Percentiles rank a stretch among this genome's conserved stretches.
These are phyloP conservation scores for Byssothecium circinans DNA, from an alignment of 2,329 filamentous ascomycete genomes.

Conservation along the genomic window DNA sequence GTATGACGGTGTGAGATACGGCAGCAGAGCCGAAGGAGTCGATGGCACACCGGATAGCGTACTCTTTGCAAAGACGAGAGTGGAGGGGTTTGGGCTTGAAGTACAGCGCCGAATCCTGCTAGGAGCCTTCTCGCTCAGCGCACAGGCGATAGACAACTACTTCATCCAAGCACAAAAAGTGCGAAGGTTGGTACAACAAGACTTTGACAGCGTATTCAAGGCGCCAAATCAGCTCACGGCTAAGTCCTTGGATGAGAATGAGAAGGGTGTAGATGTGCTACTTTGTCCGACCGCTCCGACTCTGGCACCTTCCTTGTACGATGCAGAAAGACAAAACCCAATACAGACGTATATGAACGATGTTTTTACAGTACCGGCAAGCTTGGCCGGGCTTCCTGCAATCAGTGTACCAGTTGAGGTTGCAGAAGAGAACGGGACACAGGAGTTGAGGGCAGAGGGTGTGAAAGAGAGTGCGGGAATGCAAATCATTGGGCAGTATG, in stretches of 20 bases:
- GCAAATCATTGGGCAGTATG: conserved; percentile 80
- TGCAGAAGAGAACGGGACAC: conserved; percentile 27
- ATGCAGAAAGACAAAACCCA: conserved; percentile 56
- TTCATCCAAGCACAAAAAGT: conserved; percentile 92
- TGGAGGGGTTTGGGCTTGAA: conserved; percentile 76
- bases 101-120: conserved; percentile 85
- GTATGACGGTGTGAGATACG: conserved; percentile 96
- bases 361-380: conserved; percentile 93
- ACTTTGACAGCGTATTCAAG: conserved; percentile 81
- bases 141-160: conserved; percentile 91
- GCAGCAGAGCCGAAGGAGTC: conserved; percentile 58
- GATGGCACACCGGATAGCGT: conserved; percentile 57
- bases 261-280: conserved; percentile 78
- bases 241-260: conserved; percentile 43
- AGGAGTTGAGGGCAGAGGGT: conserved; percentile 26
- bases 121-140: conserved; percentile 86
- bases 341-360: conserved; percentile 90
- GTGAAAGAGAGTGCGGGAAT: conserved; percentile 57
- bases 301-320: conserved; percentile 65
- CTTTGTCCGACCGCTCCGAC: conserved; percentile 86
- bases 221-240: conserved; percentile 68
- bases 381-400: conserved; percentile 85
- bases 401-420: conserved; percentile 73
- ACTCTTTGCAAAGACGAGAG: conserved; percentile 72
- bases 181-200: conserved; percentile 76